phyloP scores from a whole-genome alignment of 1,139 yeast genomes.

The Protomyces pachydermus region DNA sequence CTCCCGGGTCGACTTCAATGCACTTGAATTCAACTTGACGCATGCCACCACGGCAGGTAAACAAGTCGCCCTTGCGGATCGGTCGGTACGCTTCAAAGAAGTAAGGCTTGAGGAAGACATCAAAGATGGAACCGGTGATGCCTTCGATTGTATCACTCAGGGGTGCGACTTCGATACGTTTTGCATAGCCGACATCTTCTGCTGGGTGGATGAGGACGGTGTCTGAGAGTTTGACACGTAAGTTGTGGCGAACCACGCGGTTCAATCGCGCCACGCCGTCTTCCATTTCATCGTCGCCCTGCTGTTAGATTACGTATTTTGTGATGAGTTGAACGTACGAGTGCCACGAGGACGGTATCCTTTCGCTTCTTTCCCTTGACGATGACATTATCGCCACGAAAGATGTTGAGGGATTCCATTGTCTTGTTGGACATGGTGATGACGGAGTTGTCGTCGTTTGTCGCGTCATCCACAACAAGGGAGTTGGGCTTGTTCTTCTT shows the following conservation, averaged over 20 bases:
- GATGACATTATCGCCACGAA: conserved; percentile 95
- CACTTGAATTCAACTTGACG: conserved; percentile 98
- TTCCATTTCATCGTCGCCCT: conserved; percentile 86
- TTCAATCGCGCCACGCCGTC: conserved; percentile 93
- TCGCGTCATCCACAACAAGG: conserved; percentile 92
- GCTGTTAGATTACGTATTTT: conserved; percentile 35
- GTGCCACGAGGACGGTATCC: conserved; percentile 93
- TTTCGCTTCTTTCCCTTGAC: conserved; percentile 98
- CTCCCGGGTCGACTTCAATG: conserved; percentile 96
- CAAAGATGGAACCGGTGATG: conserved; percentile 93
- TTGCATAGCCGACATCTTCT: conserved; percentile 87
- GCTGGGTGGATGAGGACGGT: conserved; percentile 87
- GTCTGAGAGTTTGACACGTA: conserved; percentile 91
- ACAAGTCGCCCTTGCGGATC: conserved; percentile 93
- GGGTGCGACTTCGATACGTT: conserved; percentile 87
- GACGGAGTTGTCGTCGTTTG: conserved; percentile 93
- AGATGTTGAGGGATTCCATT: conserved; percentile 89
- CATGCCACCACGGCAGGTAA: conserved; percentile 97
- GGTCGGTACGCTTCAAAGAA: conserved; percentile 99
- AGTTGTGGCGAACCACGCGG: conserved; percentile 91
- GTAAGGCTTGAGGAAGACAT: conserved; percentile 93
- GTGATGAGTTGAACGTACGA: conserved; percentile 37
- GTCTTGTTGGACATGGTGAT: conserved; percentile 92
- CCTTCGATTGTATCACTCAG: conserved; percentile 98
- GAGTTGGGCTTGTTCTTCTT: conserved; percentile 95